A percentile compares a stretch with the other conserved stretches of the same genome.
Conservation (phyloP, 2,329 filamentous ascomycete species). For the Scytalidium sp. region DNA sequence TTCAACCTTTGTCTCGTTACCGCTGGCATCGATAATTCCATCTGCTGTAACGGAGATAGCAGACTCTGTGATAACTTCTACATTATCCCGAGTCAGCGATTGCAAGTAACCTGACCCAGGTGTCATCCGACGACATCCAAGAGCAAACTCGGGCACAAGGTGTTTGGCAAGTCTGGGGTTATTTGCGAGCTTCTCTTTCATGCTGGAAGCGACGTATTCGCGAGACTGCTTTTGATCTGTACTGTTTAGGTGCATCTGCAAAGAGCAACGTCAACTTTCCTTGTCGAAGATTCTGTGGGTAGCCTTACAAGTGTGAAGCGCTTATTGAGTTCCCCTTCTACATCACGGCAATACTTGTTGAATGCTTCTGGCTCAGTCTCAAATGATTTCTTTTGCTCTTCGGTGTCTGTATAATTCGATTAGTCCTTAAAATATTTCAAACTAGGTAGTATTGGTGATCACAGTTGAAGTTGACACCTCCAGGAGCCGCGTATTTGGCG, state of each 20-base stretch:
- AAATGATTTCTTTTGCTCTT: conserved; percentile 15
- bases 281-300: neutral
- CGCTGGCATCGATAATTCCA: conserved; percentile 30
- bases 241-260: conserved; percentile 12
- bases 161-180: conserved; percentile 8
- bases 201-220: conserved; percentile 8
- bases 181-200: conserved; percentile 14
- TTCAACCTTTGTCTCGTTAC: conserved; percentile 29
- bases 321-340: conserved; percentile 24
- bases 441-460: neutral
- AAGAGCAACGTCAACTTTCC: neutral
- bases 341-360: conserved; percentile 11
- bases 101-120: conserved; percentile 41
- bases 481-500: conserved; percentile 20
- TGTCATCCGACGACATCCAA: conserved; percentile 40
- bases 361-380: conserved; percentile 18
- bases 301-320: conserved; percentile 21
- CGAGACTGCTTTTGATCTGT: conserved; percentile 14
- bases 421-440: conserved; percentile 7
- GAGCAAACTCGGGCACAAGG: conserved; percentile 22
- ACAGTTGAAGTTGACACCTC: conserved; percentile 16
- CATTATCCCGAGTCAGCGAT: conserved; percentile 36
- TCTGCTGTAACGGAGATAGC: conserved; percentile 29
- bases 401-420: too few species aligned
- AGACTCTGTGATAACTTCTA: conserved; percentile 13